Conservation (phyloP, 2,329 filamentous ascomycete species). For the Plenodomus lindquistii region DNA sequence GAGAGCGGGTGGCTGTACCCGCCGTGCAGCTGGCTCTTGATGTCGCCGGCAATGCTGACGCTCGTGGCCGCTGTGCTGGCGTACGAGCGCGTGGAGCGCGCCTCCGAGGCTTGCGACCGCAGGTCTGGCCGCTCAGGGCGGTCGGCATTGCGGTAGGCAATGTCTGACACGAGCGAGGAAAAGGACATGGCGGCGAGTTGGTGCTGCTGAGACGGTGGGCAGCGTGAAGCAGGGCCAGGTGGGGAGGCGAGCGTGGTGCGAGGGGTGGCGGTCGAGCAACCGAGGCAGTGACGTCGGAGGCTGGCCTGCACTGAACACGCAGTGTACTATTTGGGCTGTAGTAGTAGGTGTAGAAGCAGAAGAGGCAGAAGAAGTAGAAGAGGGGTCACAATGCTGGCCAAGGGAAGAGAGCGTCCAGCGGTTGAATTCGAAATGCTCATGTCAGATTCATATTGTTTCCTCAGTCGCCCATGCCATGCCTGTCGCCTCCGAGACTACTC, state of each 20-base stretch:
- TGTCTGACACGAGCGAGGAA: slow-evolving; percentile 57
- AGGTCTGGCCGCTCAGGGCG: slow-evolving; percentile 42
- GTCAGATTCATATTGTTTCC: neutral
- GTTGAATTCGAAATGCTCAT: neutral
- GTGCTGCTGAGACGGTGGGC: neutral
- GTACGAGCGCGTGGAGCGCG: slow-evolving; percentile 53
- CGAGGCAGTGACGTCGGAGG: neutral
- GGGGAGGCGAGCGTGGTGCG: neutral
- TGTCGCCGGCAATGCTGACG: slow-evolving; percentile 57
- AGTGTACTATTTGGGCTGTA: too few relatives aligned
- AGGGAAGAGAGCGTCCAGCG: too few relatives aligned
- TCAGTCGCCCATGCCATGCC: neutral
- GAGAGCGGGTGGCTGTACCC: slow-evolving; percentile 57
- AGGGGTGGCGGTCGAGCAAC: neutral
- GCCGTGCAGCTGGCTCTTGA: slow-evolving; percentile 56
- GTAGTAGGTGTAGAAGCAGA: neutral
- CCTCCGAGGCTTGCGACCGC: slow-evolving; percentile 52
- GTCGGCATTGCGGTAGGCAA: slow-evolving; percentile 53
- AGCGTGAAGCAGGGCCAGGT: neutral
- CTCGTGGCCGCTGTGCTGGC: slow-evolving; percentile 57
- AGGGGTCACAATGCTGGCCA: neutral
- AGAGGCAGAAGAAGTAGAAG: neutral
- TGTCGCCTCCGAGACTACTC: neutral
- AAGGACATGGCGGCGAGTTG: slow-evolving; percentile 51
- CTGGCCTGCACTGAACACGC: too few relatives aligned